Percentiles rank a stretch among this genome's conserved stretches.
These are phyloP conservation scores for Apodospora peruviana DNA, from an alignment of 495 filamentous ascomycete genomes.

Conservation along the genomic window DNA sequence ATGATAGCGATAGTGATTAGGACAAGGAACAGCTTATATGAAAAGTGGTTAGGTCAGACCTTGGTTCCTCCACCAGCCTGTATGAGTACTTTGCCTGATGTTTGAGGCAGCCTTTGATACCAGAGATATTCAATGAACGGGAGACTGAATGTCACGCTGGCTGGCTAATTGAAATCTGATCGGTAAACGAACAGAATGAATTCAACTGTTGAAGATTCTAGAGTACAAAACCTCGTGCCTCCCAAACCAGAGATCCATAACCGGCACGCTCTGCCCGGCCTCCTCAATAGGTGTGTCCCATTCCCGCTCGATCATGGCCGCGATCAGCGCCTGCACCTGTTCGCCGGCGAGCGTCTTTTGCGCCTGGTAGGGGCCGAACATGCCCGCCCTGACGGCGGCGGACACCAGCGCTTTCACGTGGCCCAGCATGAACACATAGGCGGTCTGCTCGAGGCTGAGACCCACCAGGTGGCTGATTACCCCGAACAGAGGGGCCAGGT, in stretches of 20 bases:
- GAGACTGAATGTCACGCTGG: too few species aligned
- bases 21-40: not conserved
- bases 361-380: constrained; percentile 90
- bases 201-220: constrained; percentile 83
- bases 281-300: constrained; percentile 55
- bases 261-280: constrained; percentile 81
- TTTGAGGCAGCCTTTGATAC: constrained; percentile 5
- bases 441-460: constrained; percentile 56
- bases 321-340: constrained; percentile 56
- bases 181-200: not conserved
- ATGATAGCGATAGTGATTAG: constrained; percentile 82
- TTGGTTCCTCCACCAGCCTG: not conserved
- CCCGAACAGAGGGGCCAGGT: constrained; percentile 79
- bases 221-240: constrained; percentile 94
- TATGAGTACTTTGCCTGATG: constrained; percentile 1
- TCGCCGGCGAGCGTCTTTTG: constrained; percentile 69
- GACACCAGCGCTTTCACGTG: constrained; percentile 86
- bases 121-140: not conserved
- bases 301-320: constrained; percentile 55
- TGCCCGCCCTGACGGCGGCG: constrained; percentile 80
- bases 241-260: constrained; percentile 90
- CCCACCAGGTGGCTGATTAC: constrained; percentile 59
- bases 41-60: too few species aligned
- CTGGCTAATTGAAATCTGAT: too few species aligned
- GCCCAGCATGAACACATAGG: constrained; percentile 80